Evolutionary conservation across 208 protist species (phyloP).

Genomic region (Lotmaria passim): DNA sequence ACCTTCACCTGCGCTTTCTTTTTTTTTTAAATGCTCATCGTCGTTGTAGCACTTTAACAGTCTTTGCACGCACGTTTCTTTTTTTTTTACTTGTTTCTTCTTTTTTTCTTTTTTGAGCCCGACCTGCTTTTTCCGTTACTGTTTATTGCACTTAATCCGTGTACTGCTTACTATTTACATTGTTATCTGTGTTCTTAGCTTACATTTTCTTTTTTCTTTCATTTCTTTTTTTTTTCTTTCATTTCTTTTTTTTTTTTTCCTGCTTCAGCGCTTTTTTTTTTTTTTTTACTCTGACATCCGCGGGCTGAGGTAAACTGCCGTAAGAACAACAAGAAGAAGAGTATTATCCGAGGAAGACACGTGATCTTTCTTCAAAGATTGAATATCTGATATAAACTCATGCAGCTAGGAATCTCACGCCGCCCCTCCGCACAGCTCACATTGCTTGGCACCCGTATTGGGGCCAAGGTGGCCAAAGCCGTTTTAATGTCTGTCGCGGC

Average conservation of each 20-base stretch:
- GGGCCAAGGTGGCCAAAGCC: conserved; percentile 40
- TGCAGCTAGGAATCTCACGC: conserved; percentile 25
- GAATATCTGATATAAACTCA: not conserved
- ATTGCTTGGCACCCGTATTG: conserved; percentile 42
- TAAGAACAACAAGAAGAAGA: no score
- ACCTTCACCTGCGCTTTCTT: no score
- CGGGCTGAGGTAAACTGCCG: no score
- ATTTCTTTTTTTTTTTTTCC: conserved; percentile 13
- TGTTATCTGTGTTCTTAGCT: not conserved
- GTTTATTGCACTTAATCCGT: conserved; percentile 11
- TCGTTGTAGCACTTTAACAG: no score
- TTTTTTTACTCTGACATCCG: not conserved
- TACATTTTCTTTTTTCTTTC: not conserved
- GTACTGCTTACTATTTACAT: no score
- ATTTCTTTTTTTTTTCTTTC: not conserved
- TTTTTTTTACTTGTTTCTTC: not conserved
- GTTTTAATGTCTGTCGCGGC: conserved; percentile 44
- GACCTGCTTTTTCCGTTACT: not conserved
- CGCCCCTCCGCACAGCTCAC: conserved; percentile 25
- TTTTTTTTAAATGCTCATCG: no score
- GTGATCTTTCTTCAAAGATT: not conserved
- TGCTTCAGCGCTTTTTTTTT: not conserved
- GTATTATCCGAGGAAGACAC: no score
- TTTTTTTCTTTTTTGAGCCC: conserved; percentile 6
- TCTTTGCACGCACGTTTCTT: no score